Percentiles rank a stretch among this genome's conserved stretches.
Evolutionary conservation across 768 basidiomycete species (phyloP).

Genomic region (Xerocomellus amylosporus): DNA sequence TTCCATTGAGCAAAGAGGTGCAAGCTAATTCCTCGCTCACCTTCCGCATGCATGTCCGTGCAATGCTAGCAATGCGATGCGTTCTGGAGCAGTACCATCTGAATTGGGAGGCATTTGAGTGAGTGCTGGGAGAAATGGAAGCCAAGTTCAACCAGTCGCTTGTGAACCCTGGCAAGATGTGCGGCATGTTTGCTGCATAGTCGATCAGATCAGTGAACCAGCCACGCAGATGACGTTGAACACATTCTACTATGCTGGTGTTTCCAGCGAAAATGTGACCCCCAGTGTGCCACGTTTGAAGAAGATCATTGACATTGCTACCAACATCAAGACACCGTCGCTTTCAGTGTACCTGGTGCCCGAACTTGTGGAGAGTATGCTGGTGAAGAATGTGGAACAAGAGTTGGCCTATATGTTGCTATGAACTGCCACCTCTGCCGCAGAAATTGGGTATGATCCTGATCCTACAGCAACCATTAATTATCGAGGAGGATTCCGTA

Average conservation of each 20-base stretch:
- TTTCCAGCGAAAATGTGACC: constrained; percentile 99
- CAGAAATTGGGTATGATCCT: constrained; percentile 99
- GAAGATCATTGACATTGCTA: constrained; percentile 99
- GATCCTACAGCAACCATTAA: constrained; percentile 90
- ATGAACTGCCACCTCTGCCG: constrained; percentile 88
- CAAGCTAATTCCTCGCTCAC: constrained; percentile 88
- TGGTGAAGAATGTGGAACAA: constrained; percentile 88
- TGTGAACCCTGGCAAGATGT: constrained; percentile 97
- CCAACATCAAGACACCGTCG: constrained; percentile 97
- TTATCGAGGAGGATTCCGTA: constrained; percentile 91
- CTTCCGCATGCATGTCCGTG: constrained; percentile 91
- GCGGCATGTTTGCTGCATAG: constrained; percentile 95
- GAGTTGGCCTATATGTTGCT: constrained; percentile 92
- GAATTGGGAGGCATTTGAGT: constrained; percentile 92
- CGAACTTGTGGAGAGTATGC: constrained; percentile 57
- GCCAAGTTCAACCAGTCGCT: constrained; percentile 92
- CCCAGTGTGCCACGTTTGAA: constrained; percentile 98
- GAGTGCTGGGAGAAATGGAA: constrained; percentile 94
- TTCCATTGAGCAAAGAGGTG: constrained; percentile 67
- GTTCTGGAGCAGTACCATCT: constrained; percentile 88
- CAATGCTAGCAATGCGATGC: constrained; percentile 81
- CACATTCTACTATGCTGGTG: constrained; percentile 99
- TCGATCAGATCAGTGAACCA: constrained; percentile 98
- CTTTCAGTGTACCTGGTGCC: constrained; percentile 87
- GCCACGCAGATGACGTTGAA: constrained; percentile 99